These are phyloP conservation scores for Trametes versicolor DNA, from an alignment of 1,284 basidiomycete genomes.

Conservation along the genomic window DNA sequence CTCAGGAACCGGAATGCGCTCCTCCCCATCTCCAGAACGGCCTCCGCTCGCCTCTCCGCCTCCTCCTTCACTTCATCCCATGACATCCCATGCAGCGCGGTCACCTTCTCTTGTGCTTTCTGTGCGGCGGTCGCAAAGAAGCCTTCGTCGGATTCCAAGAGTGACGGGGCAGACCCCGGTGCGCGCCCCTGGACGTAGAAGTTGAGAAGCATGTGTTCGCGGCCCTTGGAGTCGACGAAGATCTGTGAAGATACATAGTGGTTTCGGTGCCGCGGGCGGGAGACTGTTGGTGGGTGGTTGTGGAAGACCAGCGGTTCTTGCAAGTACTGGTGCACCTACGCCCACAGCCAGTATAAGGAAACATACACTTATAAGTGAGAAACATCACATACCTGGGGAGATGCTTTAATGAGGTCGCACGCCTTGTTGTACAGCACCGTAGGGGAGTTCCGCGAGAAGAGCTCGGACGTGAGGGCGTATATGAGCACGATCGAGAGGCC, in stretches of 20 bases:
- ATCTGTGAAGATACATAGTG: constrained; percentile 81
- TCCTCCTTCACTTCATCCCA: constrained; percentile 62
- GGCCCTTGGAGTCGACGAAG: constrained; percentile 71
- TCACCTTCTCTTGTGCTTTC: constrained; percentile 54
- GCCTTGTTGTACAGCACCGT: constrained; percentile 90
- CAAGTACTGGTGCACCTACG: constrained; percentile 72
- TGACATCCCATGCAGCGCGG: constrained; percentile 57
- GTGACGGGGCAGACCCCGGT: constrained; percentile 44
- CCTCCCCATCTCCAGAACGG: constrained; percentile 56
- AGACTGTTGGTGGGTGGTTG: constrained; percentile 76
- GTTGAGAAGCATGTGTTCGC: constrained; percentile 83
- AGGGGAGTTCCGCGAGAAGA: constrained; percentile 93
- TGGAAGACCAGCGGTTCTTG: constrained; percentile 75
- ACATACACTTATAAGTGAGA: constrained; percentile 1
- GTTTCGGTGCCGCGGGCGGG: constrained; percentile 81
- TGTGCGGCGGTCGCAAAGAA: constrained; percentile 24
- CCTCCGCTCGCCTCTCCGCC: constrained; percentile 39
- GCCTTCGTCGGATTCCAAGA: constrained; percentile 19
- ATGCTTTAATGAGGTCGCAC: constrained; percentile 84
- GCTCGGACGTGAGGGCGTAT: constrained; percentile 89
- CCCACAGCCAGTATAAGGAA: constrained; percentile 4
- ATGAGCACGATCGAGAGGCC: constrained; percentile 82
- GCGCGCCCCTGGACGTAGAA: constrained; percentile 76
- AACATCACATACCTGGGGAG: constrained; percentile 63
- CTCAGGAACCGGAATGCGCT: constrained; percentile 74